A percentile compares a stretch with the other conserved stretches of the same genome.
phyloP scores from a whole-genome alignment of 2,329 filamentous ascomycete species.

The Paracoccidioides brasiliensis region DNA sequence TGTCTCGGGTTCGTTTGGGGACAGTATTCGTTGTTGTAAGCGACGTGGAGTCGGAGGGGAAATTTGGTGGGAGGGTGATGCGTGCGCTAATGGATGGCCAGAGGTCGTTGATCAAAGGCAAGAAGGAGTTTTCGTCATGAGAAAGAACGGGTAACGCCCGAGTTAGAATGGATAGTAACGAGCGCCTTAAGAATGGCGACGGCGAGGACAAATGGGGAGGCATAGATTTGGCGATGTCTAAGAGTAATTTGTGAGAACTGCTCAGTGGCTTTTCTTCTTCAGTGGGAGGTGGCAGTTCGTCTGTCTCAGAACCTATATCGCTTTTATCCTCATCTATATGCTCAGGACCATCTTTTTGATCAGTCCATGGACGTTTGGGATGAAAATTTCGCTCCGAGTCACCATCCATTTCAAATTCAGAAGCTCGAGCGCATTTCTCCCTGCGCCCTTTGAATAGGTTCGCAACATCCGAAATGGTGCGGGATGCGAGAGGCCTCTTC shows the following conservation, averaged over 20 bases:
- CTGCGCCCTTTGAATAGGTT: slow-evolving; percentile 23
- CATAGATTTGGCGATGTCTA: slow-evolving; percentile 68
- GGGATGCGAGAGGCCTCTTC: slow-evolving; percentile 19
- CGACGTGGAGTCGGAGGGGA: slow-evolving; percentile 41
- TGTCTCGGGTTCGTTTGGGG: slow-evolving; percentile 36
- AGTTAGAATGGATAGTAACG: slow-evolving; percentile 62
- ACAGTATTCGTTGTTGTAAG: slow-evolving; percentile 12
- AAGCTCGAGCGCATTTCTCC: slow-evolving; percentile 19
- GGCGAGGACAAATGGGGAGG: slow-evolving; percentile 85
- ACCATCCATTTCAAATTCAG: slow-evolving; percentile 11
- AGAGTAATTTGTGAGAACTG: slow-evolving; percentile 66
- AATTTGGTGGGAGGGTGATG: slow-evolving; percentile 31
- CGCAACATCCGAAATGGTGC: slow-evolving; percentile 23
- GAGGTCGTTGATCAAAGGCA: slow-evolving; percentile 78
- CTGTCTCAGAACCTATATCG: slow-evolving; percentile 14
- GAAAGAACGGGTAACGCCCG: slow-evolving; percentile 61
- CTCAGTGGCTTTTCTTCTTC: slow-evolving; percentile 51
- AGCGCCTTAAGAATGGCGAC: slow-evolving; percentile 63
- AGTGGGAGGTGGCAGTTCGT: slow-evolving; percentile 24
- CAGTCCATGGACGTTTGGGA: slow-evolving; percentile 19
- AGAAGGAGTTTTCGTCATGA: slow-evolving; percentile 64
- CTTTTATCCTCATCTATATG: slow-evolving; percentile 16
- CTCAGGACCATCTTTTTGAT: slow-evolving; percentile 6
- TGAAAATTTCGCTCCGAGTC: slow-evolving; percentile 8
- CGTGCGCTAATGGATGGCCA: slow-evolving; percentile 61